Evolutionary conservation across 306 rosid species (phyloP), one percentile per base, ranked within the genome.

Genomic region (Hylodesmum podocarpum): DNA sequence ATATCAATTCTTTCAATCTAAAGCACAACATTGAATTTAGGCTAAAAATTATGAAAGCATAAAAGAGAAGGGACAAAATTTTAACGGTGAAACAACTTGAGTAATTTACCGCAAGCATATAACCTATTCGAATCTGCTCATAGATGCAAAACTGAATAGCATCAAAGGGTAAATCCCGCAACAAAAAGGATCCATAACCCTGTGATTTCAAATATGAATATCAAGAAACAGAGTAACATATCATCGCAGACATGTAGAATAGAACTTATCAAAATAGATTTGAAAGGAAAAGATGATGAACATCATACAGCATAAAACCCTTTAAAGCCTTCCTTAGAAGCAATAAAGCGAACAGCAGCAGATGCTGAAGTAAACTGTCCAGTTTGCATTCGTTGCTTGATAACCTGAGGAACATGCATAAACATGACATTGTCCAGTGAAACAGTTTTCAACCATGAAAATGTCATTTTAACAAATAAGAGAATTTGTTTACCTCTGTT

Each of bases 321-420:
- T 81, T 47, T 88, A 69, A 91, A 87, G 22, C 98, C 98, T 80
- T 94, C 97, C 82, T 75, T 87, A 43, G 90, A 46, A 57, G 85
- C 93, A 84, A 94, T 94, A 73, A 86, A 81, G 86, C 94, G 89
- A 27, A 94, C 97, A 53, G 97, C 98, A 71, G 78, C 69, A 57
- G 94, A 67, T 81, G 98, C 94, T 8, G 98, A 91, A 75, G 88
- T 77, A 82, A 90, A 94, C 73, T 94, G 98, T 74, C 96, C 93
- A 8, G 98, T 91, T 88, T 94, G 98, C 94, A 94, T 94, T 72
- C 98, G 88, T 86, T 94, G 98, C 88, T 94, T 94, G 58, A 94
- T 94, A 87, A 94, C 98, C 98, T 94, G 80, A 70, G 80, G 66
- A 72, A 43, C 69, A 68, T 18, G 47, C 65, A 82, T 36, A 72